These are phyloP conservation scores for Ustilago vetiveriae DNA, from an alignment of 1,284 basidiomycete genomes.

Conservation along the genomic window DNA sequence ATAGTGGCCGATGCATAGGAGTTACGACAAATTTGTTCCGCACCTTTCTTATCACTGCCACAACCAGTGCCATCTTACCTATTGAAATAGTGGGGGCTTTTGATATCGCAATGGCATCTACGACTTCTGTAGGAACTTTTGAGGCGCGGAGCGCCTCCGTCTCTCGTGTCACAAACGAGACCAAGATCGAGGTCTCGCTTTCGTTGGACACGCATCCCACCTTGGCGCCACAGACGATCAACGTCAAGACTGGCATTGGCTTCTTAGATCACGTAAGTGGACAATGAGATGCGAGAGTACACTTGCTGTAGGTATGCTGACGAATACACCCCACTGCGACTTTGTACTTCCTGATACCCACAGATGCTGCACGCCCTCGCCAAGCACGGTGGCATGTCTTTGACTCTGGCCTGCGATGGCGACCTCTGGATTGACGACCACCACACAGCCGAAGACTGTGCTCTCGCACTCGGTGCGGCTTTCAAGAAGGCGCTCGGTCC, in stretches of 20 bases:
- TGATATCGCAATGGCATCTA: slow-evolving; percentile 21
- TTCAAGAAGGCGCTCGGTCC: slow-evolving; percentile 97
- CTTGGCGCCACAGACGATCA: slow-evolving; percentile 77
- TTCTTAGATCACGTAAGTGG: slow-evolving; percentile 93
- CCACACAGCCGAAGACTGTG: slow-evolving; percentile 94
- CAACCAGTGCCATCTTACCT: background rate
- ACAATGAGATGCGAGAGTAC: too few relatives aligned
- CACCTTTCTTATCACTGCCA: slow-evolving; percentile 10
- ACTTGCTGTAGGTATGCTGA: too few relatives aligned
- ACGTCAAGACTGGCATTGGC: slow-evolving; percentile 92
- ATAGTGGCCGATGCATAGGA: slow-evolving; percentile 1
- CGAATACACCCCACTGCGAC: too few relatives aligned
- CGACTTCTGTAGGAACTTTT: slow-evolving; percentile 17
- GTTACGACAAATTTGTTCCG: slow-evolving; percentile 5
- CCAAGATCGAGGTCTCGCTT: slow-evolving; percentile 83
- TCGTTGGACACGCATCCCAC: slow-evolving; percentile 83
- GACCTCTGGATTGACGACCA: slow-evolving; percentile 99
- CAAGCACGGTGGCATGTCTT: slow-evolving; percentile 71
- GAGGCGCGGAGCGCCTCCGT: slow-evolving; percentile 74
- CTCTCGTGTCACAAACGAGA: slow-evolving; percentile 90
- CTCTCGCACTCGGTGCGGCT: slow-evolving; percentile 88
- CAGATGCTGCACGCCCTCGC: slow-evolving; percentile 67
- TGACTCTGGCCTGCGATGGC: slow-evolving; percentile 88
- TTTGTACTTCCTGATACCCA: background rate
- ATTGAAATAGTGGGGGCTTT: background rate